These are phyloP conservation scores for Monosporascus ibericus DNA, from an alignment of 2,329 filamentous ascomycete species.

Conservation along the genomic window DNA sequence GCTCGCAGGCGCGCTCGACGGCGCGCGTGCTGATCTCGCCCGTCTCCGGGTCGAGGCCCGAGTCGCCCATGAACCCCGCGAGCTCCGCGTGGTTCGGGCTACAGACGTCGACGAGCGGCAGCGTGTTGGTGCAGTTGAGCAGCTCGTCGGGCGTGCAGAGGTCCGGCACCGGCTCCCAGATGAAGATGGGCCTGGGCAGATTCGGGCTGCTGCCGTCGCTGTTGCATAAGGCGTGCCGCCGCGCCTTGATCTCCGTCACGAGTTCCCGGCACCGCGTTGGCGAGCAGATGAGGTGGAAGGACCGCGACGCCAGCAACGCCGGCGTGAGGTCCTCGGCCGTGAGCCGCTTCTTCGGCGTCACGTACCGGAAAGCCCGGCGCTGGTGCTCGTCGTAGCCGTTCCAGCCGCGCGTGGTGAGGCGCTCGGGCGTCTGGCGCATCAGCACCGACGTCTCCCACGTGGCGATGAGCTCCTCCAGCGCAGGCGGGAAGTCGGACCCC, in stretches of 20 bases:
- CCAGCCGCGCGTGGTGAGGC: constrained; percentile 84
- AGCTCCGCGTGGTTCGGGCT: constrained; percentile 86
- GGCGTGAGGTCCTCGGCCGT: constrained; percentile 65
- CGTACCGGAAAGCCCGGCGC: constrained; percentile 74
- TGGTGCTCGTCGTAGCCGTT: constrained; percentile 77
- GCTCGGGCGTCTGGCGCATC: constrained; percentile 57
- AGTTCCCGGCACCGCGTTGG: constrained; percentile 71
- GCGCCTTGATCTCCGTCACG: constrained; percentile 61
- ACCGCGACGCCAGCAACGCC: constrained; percentile 61
- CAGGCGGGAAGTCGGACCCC: constrained; percentile 76
- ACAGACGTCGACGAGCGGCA: constrained; percentile 56
- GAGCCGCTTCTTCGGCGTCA: constrained; percentile 78
- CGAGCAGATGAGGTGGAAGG: constrained; percentile 85
- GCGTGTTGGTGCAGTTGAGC: constrained; percentile 57
- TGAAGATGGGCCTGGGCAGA: constrained; percentile 60
- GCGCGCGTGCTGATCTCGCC: constrained; percentile 46
- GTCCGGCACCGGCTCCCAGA: constrained; percentile 96
- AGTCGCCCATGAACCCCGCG: constrained; percentile 71
- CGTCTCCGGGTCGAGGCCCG: constrained; percentile 46
- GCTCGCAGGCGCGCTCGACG: constrained; percentile 55
- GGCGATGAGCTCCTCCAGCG: constrained; percentile 57
- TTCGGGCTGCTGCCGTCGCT: constrained; percentile 16
- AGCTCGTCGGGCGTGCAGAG: constrained; percentile 68
- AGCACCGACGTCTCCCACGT: constrained; percentile 72
- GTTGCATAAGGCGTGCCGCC: constrained; percentile 37